Percentiles rank a stretch among this genome's conserved stretches.
Conservation (phyloP, 805 yeast species). For the Starmerella sirachaensis region DNA sequence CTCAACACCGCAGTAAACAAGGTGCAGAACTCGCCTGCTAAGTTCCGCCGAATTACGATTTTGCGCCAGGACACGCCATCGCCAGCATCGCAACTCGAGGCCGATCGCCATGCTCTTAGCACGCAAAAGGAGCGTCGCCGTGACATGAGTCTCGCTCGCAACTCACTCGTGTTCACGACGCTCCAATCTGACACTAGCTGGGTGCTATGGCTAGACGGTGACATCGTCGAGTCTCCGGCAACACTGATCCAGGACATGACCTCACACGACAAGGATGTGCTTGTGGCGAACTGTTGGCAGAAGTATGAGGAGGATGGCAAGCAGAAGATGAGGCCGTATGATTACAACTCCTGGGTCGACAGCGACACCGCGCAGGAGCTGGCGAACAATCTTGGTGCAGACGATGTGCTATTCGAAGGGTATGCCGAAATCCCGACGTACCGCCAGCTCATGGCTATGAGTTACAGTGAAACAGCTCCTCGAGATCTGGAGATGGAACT, state of each 20-base stretch:
- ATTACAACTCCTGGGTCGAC: constrained; percentile 80
- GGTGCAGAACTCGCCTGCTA: constrained; percentile 47
- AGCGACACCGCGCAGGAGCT: constrained; percentile 64
- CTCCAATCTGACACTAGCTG: constrained; percentile 83
- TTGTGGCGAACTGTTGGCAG: constrained; percentile 91
- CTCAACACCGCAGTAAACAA: constrained; percentile 66
- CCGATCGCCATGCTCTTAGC: constrained; percentile 75
- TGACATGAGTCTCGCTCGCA: constrained; percentile 88
- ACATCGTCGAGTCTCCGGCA: constrained; percentile 77
- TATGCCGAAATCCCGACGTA: constrained; percentile 87
- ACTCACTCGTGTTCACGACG: constrained; percentile 79
- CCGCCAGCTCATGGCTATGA: constrained; percentile 87
- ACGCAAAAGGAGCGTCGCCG: constrained; percentile 84
- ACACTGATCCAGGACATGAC: constrained; percentile 80
- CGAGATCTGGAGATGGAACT: constrained; percentile 60
- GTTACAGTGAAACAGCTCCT: constrained; percentile 57
- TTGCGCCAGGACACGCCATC: constrained; percentile 79
- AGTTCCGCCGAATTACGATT: constrained; percentile 75
- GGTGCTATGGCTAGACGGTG: constrained; percentile 96
- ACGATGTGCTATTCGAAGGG: constrained; percentile 91
- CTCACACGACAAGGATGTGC: constrained; percentile 69
- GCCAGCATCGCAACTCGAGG: constrained; percentile 61
- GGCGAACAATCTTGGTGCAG: constrained; percentile 63
- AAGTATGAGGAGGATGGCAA: constrained; percentile 52
- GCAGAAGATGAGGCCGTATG: constrained; percentile 71